These are phyloP conservation scores for Caryopteris hybrid DNA, from an alignment of 305 asterid genomes.

Conservation along the genomic window DNA sequence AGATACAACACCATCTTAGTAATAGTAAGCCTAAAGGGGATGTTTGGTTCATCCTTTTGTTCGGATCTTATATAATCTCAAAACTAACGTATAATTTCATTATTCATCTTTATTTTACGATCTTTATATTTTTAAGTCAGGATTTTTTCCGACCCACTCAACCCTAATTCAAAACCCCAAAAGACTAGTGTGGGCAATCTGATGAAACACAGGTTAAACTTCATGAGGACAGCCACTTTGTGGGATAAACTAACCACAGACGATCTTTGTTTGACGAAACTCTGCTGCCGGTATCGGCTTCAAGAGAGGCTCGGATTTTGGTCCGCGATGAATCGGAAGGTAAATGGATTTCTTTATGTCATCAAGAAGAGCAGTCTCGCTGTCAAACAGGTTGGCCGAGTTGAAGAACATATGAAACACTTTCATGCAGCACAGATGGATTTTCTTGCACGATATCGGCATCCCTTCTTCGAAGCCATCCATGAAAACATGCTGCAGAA, in stretches of 20 bases:
- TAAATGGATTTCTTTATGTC: conserved; percentile 49
- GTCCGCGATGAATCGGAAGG: conserved; percentile 20
- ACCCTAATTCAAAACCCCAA: too few relatives aligned
- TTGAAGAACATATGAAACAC: conserved; percentile 52
- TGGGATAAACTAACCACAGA: background rate
- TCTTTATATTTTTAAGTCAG: too few relatives aligned
- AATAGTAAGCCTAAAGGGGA: too few relatives aligned
- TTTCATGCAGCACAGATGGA: conserved; percentile 51
- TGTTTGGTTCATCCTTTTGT: too few relatives aligned
- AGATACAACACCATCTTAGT: too few relatives aligned
- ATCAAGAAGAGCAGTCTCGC: conserved; percentile 34
- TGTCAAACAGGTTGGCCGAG: conserved; percentile 45
- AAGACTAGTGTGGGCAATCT: background rate
- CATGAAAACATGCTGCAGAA: conserved; percentile 35
- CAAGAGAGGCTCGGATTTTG: conserved; percentile 6
- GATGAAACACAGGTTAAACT: background rate
- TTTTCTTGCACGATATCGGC: conserved; percentile 30
- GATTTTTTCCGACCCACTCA: too few relatives aligned
- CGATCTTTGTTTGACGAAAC: background rate
- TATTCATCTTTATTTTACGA: too few relatives aligned
- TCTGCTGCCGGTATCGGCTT: conserved; percentile 13
- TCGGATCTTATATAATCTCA: too few relatives aligned
- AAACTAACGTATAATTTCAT: too few relatives aligned
- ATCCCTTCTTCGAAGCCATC: background rate
- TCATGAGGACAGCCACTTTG: background rate